phyloP scores from a whole-genome alignment of 495 filamentous ascomycete species.

The Collariella sp. region DNA sequence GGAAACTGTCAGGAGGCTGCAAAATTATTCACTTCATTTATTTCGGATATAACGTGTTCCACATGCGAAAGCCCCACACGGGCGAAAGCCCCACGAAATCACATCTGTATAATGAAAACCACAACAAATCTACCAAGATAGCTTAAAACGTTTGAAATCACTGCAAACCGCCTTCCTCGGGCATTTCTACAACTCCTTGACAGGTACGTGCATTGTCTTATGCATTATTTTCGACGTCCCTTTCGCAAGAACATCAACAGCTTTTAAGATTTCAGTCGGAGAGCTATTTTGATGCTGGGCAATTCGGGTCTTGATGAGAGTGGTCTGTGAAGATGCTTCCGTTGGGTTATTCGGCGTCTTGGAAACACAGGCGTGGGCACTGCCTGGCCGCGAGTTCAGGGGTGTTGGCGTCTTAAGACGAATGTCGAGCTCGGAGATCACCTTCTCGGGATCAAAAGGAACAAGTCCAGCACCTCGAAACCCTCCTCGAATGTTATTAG shows the following conservation, averaged over 20 bases:
- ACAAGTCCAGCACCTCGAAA: constrained; percentile 13
- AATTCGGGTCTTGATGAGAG: neutral
- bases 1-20: too few species aligned
- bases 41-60: too few species aligned
- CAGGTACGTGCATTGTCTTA: constrained; percentile 2
- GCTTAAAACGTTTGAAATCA: constrained; percentile 6
- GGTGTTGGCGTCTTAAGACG: constrained; percentile 1
- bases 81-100: too few species aligned
- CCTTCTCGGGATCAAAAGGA: constrained; percentile 8
- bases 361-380: neutral
- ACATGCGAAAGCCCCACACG: too few species aligned
- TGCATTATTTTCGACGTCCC: neutral
- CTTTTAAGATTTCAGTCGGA: neutral
- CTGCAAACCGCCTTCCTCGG: constrained; percentile 1
- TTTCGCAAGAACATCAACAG: neutral
- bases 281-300: constrained; percentile 7
- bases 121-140: neutral
- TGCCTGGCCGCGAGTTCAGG: neutral
- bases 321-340: constrained; percentile 1
- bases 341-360: neutral
- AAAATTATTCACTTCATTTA: too few species aligned
- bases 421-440: constrained; percentile 9
- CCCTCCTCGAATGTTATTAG: constrained; percentile 1
- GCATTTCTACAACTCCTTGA: constrained; percentile 4
- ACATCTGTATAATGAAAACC: too few species aligned